Evolutionary conservation across 2,329 filamentous ascomycete genomes (phyloP).

Genomic region (Talaromyces funiculosus): DNA sequence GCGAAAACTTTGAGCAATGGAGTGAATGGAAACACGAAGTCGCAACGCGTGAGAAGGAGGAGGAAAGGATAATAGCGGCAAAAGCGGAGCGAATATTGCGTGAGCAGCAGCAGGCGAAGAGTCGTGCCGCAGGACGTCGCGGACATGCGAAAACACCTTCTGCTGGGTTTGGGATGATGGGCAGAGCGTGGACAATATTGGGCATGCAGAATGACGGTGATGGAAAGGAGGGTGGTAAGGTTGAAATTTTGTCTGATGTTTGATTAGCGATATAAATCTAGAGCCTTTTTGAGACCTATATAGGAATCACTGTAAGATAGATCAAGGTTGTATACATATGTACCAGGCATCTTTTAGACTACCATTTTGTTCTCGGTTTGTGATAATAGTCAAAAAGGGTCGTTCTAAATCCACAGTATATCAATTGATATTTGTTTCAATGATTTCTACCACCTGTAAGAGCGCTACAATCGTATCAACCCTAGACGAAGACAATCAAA

Average conservation of each 20-base stretch:
- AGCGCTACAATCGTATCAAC: no score
- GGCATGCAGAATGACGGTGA: constrained; percentile 32
- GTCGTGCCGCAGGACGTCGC: constrained; percentile 16
- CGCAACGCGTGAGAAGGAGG: constrained; percentile 32
- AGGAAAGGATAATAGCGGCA: constrained; percentile 30
- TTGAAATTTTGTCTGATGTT: constrained; percentile 13
- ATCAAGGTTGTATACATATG: background rate
- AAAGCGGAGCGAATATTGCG: constrained; percentile 29
- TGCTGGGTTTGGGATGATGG: constrained; percentile 36
- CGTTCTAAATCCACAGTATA: background rate
- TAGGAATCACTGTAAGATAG: background rate
- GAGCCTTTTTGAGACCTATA: background rate
- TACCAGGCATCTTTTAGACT: no score
- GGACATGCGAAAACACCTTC: constrained; percentile 21
- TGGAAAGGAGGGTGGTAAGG: constrained; percentile 19
- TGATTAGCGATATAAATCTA: background rate
- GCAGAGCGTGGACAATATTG: constrained; percentile 36
- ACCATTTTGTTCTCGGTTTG: background rate
- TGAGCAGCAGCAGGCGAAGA: constrained; percentile 23
- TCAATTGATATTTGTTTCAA: no score
- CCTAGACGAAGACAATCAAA: no score
- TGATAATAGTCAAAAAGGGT: background rate
- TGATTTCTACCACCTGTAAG: no score
- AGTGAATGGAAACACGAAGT: constrained; percentile 41
- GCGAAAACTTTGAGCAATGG: constrained; percentile 44